Evolutionary conservation across 208 protist species (phyloP), one percentile per base, ranked within the genome.

Genomic region (Leishmania tropica): DNA sequence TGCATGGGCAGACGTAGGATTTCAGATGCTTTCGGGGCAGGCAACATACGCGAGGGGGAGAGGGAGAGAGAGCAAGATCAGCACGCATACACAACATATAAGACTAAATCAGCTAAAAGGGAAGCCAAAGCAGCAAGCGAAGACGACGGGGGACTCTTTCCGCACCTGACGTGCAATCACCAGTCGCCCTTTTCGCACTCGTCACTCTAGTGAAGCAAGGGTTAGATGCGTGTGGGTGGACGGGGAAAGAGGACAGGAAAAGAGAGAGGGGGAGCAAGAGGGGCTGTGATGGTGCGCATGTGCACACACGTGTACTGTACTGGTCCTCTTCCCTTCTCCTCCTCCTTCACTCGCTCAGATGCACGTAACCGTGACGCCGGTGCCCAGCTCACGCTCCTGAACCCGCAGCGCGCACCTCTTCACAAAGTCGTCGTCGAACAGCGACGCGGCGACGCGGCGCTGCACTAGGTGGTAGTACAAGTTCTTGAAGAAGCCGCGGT

Each of bases 351-450:
- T 48, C n/a, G 8, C 68, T 77, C 45, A 88, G 28, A 80, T 71
- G 72, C 83, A 91, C 24, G 79, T 86, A 58, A 88, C 79, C 6
- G 83, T 88, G 48, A 83, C 53, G 6, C 81, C 84, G 4, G 83
- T 87, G 35, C 87, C 85, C 21, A 88, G 42, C 42, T 87, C 84
- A 17, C 81, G 82, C 77, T 90, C 78, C 76, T 91, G 78, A 45
- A 85, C 87, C 40, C 80, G 74, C 75, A 79, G 21, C 24, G 83
- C 83, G 60, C 92, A 97, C 68, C 78, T 60, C 80, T 86, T 88
- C 67, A 97, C 88, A 82, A 97, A 94, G 15, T 92, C 89, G 45
- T 97, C 92, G 56, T 90, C 81, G 75, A 97, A 95, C 10, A 97
- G 62, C 2, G 86, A 84, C 24, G 89, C 83, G 19, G 81, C 78